phyloP scores from a whole-genome alignment of 768 basidiomycete genomes.

The Mycena latifolia region DNA sequence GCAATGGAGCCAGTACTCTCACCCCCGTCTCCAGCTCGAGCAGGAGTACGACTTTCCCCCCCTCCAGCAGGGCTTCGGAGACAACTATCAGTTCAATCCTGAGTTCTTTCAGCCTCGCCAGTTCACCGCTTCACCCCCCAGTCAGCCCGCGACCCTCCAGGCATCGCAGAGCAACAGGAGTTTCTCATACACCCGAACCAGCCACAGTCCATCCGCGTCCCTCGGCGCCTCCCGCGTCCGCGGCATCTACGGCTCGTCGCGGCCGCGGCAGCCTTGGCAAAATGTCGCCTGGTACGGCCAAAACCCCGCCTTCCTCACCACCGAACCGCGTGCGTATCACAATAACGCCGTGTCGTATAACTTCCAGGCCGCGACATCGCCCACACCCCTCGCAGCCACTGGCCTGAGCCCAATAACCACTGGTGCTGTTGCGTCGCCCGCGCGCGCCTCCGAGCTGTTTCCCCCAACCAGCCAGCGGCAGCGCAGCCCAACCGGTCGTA shows the following conservation, averaged over 20 bases:
- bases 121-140: conserved; percentile 19
- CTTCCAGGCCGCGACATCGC: conserved; percentile 15
- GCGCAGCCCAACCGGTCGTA: conserved; percentile 27
- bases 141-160: conserved; percentile 14
- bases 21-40: conserved; percentile 49
- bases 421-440: background rate
- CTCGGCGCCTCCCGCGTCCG: conserved; percentile 9
- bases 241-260: background rate
- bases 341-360: conserved; percentile 31
- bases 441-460: background rate
- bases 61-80: conserved; percentile 23
- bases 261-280: conserved; percentile 9
- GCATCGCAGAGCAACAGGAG: conserved; percentile 7
- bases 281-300: conserved; percentile 17
- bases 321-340: conserved; percentile 34
- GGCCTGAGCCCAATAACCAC: conserved; percentile 31
- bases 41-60: conserved; percentile 45
- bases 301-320: conserved; percentile 28
- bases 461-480: background rate
- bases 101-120: conserved; percentile 35
- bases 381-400: conserved; percentile 28
- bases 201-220: conserved; percentile 29
- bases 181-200: conserved; percentile 15
- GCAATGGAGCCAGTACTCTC: conserved; percentile 28
- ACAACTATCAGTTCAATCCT: conserved; percentile 31